phyloP scores from a whole-genome alignment of 1,284 basidiomycete species.

The Cutaneotrichosporon dermatis region DNA sequence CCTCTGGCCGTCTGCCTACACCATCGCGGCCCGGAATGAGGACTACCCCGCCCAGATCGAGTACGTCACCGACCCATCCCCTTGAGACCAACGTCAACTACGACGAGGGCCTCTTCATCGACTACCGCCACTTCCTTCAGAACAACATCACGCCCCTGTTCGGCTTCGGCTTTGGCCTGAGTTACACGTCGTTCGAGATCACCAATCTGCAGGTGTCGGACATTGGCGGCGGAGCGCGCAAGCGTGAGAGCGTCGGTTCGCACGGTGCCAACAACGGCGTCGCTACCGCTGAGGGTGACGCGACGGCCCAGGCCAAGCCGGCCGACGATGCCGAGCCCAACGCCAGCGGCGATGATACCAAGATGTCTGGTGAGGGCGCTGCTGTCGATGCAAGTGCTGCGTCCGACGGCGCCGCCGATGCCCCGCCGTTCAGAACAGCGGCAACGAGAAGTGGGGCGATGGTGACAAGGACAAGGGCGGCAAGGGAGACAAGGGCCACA shows the following conservation, averaged over 20 bases:
- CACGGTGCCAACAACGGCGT: too few species aligned
- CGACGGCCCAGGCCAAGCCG: neutral
- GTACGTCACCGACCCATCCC: constrained; percentile 51
- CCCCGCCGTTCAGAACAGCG: too few species aligned
- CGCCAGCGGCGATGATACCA: too few species aligned
- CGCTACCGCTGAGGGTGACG: too few species aligned
- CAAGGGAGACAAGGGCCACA: too few species aligned
- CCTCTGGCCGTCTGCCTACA: constrained; percentile 70
- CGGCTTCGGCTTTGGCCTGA: constrained; percentile 79
- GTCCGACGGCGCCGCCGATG: too few species aligned
- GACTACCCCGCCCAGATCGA: constrained; percentile 60
- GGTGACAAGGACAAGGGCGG: too few species aligned
- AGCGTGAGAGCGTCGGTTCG: neutral
- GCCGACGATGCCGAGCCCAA: neutral
- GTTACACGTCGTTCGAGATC: constrained; percentile 75
- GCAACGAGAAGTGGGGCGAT: too few species aligned
- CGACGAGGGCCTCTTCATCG: constrained; percentile 67
- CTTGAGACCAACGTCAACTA: constrained; percentile 57
- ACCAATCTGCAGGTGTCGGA: neutral
- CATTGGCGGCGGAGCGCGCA: neutral
- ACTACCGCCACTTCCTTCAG: constrained; percentile 72
- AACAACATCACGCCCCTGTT: constrained; percentile 59
- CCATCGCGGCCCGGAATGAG: constrained; percentile 62
- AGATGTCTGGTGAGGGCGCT: too few species aligned
- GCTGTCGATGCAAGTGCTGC: too few species aligned